Percentiles rank a stretch among this genome's conserved stretches.
Evolutionary conservation across 176 grass and related monocot species (phyloP).

Genomic region (Alopecurus myosuroides): DNA sequence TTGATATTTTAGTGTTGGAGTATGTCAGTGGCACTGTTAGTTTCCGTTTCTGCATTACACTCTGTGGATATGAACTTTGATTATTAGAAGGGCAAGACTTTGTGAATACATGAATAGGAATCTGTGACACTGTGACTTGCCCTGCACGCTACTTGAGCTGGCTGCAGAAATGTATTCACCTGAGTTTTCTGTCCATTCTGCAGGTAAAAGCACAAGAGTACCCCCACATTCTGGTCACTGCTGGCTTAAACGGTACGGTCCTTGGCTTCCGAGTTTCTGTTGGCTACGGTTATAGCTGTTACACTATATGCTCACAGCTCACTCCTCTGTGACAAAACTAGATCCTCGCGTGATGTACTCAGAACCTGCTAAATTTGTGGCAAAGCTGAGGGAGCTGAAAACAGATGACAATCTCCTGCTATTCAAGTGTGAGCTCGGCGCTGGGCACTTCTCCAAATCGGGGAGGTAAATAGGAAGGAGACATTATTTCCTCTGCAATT

Average conservation of each 20-base stretch:
- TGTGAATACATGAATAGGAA: too few species aligned
- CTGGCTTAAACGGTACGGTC: conserved; percentile 74
- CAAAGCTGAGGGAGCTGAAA: conserved; percentile 74
- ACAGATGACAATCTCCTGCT: conserved; percentile 54
- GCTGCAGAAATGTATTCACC: neutral
- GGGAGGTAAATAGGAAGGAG: too few species aligned
- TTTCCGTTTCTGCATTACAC: too few species aligned
- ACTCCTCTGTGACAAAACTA: too few species aligned
- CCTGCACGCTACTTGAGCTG: neutral
- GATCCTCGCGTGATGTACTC: neutral
- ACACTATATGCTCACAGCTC: neutral
- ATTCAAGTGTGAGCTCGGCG: conserved; percentile 81
- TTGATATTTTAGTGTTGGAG: too few species aligned
- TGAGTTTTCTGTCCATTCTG: neutral
- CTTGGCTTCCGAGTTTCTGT: neutral
- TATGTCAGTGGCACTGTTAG: too few species aligned
- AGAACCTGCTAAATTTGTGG: conserved; percentile 80
- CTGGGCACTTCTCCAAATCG: conserved; percentile 82
- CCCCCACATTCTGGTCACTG: conserved; percentile 81
- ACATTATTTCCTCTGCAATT: too few species aligned
- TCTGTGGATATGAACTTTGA: too few species aligned
- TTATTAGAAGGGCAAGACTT: too few species aligned
- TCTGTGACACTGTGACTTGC: neutral
- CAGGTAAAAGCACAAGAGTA: conserved; percentile 73
- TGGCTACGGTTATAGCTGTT: neutral